Conservation (phyloP, 306 rosid genomes). For the Dryas alaskensis region DNA sequence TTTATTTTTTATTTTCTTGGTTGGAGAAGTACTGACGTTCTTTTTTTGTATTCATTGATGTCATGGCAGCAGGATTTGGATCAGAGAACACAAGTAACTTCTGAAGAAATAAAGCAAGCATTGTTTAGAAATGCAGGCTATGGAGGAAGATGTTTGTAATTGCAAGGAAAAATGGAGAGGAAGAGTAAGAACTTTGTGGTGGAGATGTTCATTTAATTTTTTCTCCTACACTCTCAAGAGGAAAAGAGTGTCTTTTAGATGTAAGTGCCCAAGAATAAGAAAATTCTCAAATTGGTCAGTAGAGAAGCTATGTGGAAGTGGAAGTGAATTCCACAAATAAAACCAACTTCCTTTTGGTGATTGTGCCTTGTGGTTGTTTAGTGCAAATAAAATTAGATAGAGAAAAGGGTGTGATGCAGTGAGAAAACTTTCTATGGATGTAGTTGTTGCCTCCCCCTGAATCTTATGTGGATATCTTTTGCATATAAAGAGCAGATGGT, state of each 20-base stretch:
- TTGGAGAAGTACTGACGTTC: background rate
- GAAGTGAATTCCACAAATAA: background rate
- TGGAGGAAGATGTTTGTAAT: slow-evolving; percentile 82
- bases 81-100: slow-evolving; percentile 33
- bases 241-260: background rate
- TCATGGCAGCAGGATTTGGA: slow-evolving; percentile 49
- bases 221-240: slow-evolving; percentile 10
- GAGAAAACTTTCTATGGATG: slow-evolving; percentile 3
- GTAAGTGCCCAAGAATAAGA: background rate
- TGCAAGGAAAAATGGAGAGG: slow-evolving; percentile 18
- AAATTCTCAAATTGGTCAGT: background rate
- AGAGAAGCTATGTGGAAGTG: background rate
- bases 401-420: background rate
- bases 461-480: background rate
- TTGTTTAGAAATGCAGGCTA: slow-evolving; percentile 86
- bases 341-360: slow-evolving; percentile 2
- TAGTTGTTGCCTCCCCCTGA: background rate
- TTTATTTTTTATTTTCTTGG: background rate
- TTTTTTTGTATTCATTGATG: slow-evolving; percentile 15
- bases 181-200: slow-evolving; percentile 17
- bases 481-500: slow-evolving; percentile 8
- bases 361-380: background rate
- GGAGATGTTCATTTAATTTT: slow-evolving; percentile 12
- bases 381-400: background rate
- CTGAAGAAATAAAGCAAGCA: slow-evolving; percentile 79